Conservation (phyloP, 2,329 filamentous ascomycete species). For the Thielaviopsis cerberus region DNA sequence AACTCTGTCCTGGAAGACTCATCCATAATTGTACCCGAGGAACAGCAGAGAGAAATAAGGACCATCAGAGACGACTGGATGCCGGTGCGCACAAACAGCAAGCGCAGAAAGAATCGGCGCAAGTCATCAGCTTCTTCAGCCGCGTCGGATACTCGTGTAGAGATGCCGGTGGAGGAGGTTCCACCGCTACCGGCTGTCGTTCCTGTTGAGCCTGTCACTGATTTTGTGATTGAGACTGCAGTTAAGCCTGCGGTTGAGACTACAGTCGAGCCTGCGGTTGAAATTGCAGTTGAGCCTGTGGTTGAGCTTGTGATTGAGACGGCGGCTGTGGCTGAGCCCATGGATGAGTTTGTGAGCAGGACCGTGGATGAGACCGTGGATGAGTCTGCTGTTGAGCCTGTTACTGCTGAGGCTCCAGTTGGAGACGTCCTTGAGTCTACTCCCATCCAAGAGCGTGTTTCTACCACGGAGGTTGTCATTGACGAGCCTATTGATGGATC, state of each 20-base stretch:
- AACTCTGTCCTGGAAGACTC: not conserved
- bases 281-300: not conserved
- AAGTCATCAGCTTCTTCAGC: not conserved
- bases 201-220: not conserved
- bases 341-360: no score
- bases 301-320: not conserved
- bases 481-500: not conserved
- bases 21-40: not conserved
- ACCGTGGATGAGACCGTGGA: not conserved
- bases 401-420: not conserved
- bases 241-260: not conserved
- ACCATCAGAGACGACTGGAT: slow-evolving; percentile 8
- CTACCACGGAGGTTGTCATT: not conserved
- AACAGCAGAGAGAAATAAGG: not conserved
- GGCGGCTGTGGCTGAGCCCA: not conserved
- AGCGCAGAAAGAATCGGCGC: slow-evolving; percentile 1
- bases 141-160: not conserved
- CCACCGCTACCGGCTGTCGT: not conserved
- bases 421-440: no score
- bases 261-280: not conserved
- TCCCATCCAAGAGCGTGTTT: no score
- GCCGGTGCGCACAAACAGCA: slow-evolving; percentile 3
- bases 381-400: not conserved
- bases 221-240: not conserved
- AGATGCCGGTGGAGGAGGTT: not conserved